Conservation (phyloP, 331 rosid genomes). For the Arachis monticola region DNA sequence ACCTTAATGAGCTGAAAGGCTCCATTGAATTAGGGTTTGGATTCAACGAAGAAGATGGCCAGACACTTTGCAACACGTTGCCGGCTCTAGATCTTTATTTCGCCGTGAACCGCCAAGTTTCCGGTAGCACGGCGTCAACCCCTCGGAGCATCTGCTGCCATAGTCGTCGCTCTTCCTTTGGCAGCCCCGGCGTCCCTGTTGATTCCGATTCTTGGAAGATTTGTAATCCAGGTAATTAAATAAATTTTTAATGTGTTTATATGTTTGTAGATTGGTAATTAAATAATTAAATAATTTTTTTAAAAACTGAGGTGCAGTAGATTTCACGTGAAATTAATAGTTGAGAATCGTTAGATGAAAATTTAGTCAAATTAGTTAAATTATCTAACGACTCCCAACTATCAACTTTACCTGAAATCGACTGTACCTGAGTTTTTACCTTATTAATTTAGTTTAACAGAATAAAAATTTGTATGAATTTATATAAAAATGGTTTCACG, state of each 20-base stretch:
- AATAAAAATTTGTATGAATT: no score
- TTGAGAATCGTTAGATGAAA: no score
- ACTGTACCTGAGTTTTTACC: no score
- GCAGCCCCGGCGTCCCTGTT: conserved; percentile 42
- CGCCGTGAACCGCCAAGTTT: conserved; percentile 76
- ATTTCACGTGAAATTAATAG: no score
- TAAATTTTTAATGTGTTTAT: conserved; percentile 2
- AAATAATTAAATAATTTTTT: no score
- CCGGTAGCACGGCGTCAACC: conserved; percentile 57
- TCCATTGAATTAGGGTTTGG: conserved; percentile 94
- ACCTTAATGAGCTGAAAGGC: conserved; percentile 76
- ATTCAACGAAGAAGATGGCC: conserved; percentile 89
- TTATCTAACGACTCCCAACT: no score
- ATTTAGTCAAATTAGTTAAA: no score
- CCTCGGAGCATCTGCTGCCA: conserved; percentile 49
- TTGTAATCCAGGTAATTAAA: conserved; percentile 69
- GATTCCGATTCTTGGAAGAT: conserved; percentile 83
- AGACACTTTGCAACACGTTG: conserved; percentile 67
- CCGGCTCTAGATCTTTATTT: conserved; percentile 95
- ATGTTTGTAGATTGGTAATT: no score
- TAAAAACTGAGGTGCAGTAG: no score
- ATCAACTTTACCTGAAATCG: no score
- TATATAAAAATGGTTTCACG: no score
- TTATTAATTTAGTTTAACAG: no score
- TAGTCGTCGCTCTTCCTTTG: conserved; percentile 51